A percentile compares a stretch with the other conserved stretches of the same genome.
These are phyloP conservation scores for Lactifluus hygrophoroides DNA, from an alignment of 768 basidiomycete genomes.

Conservation along the genomic window DNA sequence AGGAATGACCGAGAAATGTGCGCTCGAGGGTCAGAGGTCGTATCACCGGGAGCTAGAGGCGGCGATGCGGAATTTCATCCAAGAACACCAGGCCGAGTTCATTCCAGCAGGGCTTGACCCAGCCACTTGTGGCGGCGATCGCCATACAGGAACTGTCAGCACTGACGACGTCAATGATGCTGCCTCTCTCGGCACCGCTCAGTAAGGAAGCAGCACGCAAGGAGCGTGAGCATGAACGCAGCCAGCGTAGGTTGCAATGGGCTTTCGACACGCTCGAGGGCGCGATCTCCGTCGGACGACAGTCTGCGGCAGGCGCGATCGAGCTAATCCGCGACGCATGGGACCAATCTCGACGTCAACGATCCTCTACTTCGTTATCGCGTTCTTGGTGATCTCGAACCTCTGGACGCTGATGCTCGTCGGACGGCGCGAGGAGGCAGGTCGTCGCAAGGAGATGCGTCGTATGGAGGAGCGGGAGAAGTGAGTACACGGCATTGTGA, in stretches of 20 bases:
- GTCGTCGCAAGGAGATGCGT: constrained; percentile 38
- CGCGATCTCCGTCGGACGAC: constrained; percentile 58
- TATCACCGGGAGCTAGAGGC: constrained; percentile 79
- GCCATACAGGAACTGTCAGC: constrained; percentile 31
- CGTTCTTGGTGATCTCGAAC: constrained; percentile 67
- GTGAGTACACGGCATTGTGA: constrained; percentile 67
- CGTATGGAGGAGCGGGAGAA: constrained; percentile 61
- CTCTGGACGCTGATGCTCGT: constrained; percentile 53
- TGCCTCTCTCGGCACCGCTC: constrained; percentile 14
- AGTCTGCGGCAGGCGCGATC: constrained; percentile 61
- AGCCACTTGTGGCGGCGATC: constrained; percentile 41
- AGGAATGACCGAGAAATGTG: constrained; percentile 92
- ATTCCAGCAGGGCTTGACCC: constrained; percentile 71
- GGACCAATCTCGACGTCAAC: constrained; percentile 70
- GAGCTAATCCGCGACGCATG: constrained; percentile 74
- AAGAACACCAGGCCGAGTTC: constrained; percentile 85
- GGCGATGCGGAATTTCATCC: constrained; percentile 83
- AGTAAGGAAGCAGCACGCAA: constrained; percentile 36
- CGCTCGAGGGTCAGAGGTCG: constrained; percentile 83
- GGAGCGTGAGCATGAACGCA: constrained; percentile 36
- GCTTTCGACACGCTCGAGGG: constrained; percentile 82
- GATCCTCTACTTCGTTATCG: constrained; percentile 66
- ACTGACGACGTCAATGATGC: constrained; percentile 18
- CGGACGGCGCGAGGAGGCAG: constrained; percentile 39
- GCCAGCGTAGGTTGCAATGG: constrained; percentile 73